A percentile compares a stretch with the other conserved stretches of the same genome.
Conservation (phyloP, 495 filamentous ascomycete species). For the Neurospora sp. region DNA sequence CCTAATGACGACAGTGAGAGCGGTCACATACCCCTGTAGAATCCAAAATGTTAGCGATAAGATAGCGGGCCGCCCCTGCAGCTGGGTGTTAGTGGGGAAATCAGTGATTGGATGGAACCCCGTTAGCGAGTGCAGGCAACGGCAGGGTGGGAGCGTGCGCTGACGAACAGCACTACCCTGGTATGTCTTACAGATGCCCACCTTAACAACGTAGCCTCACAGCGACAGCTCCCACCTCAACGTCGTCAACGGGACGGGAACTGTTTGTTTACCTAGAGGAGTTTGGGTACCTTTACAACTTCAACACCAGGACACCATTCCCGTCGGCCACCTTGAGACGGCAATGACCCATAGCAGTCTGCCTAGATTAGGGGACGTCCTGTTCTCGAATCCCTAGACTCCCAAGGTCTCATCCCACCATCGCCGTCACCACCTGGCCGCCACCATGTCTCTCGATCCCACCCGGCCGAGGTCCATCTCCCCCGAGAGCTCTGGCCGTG, state of each 20-base stretch:
- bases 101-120: neutral
- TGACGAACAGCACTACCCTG: neutral
- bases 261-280: neutral
- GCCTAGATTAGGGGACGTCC: neutral
- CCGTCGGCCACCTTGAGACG: neutral
- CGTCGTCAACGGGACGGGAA: neutral
- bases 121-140: neutral
- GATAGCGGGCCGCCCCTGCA: neutral
- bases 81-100: neutral
- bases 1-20: neutral
- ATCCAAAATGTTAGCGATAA: neutral
- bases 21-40: neutral
- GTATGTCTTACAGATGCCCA: neutral
- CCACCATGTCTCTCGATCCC: conserved; percentile 62
- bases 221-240: neutral
- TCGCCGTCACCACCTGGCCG: neutral
- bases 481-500: conserved; percentile 67
- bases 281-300: neutral
- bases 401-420: neutral
- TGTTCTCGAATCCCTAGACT: neutral
- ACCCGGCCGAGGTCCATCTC: conserved; percentile 54
- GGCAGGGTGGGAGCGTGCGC: neutral
- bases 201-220: neutral
- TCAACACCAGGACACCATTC: neutral
- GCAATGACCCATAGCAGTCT: conserved; percentile 17